These are phyloP conservation scores for Pelargonium nanum DNA, from an alignment of 345 rosid species.

Conservation along the genomic window DNA sequence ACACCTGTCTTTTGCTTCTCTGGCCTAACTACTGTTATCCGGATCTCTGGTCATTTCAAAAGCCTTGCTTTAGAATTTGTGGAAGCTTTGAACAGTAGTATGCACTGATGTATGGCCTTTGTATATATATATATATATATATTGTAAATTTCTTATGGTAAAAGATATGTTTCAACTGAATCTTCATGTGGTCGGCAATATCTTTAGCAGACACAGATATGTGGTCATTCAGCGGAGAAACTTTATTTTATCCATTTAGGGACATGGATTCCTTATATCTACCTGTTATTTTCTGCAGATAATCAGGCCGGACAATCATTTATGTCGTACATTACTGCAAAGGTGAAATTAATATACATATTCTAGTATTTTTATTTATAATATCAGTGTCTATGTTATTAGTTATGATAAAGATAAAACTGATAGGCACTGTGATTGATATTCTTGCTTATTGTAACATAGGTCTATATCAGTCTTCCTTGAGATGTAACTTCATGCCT, in stretches of 20 bases:
- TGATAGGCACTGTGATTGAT: neutral
- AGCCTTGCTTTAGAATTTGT: neutral
- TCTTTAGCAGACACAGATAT: neutral
- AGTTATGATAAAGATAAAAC: neutral
- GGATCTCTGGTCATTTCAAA: neutral
- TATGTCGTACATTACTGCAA: constrained; percentile 64
- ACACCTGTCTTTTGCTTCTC: too few species aligned
- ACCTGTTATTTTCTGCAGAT: constrained; percentile 34
- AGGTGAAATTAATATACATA: too few species aligned
- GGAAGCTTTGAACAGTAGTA: too few species aligned
- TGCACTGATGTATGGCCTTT: too few species aligned
- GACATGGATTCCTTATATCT: constrained; percentile 2
- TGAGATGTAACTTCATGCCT: neutral
- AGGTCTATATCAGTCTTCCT: neutral
- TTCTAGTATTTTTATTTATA: too few species aligned
- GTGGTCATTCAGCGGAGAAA: neutral
- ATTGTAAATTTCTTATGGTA: neutral
- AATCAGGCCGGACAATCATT: constrained; percentile 64
- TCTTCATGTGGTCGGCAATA: too few species aligned
- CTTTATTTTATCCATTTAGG: constrained; percentile 1
- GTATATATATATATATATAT: neutral
- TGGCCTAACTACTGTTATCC: neutral
- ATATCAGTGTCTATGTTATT: too few species aligned
- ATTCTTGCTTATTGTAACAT: neutral
- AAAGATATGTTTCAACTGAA: too few species aligned